Base-by-base conservation (phyloP, 108 stramenopile genomes). In the Fragilariopsis cylindrus region DNA sequence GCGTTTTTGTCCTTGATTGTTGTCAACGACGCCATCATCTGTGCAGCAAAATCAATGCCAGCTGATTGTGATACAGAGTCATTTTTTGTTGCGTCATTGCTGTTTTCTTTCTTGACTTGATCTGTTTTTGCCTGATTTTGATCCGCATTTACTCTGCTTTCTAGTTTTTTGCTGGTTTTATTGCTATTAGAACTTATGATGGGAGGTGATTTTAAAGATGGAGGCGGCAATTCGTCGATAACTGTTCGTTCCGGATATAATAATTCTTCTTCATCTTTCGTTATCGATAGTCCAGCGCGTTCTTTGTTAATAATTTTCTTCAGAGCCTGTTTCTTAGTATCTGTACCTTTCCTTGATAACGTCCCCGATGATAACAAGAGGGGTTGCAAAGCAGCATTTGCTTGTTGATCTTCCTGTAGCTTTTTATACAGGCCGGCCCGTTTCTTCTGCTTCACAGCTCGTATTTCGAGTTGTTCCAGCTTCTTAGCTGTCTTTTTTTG, bases 401-500 rank as follows among this genome's bases (percentile, higher is more conserved):
- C 55, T 55, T 57, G 7, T 69, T 72, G 73, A 66, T 75, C 72
- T 47, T 78, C 62, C 48, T 72, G 48, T 70, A 96, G 65, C 54
- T 82, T 84, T 48, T 69, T 79, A 69, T 93, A 96, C 65, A 96
- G 69, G 46, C 82, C 81, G 21, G 65, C 69, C 39, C 95, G 76
- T 48, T 74, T 54, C 48, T 90, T 80, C 79, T 96, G 93, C 81
- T 88, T 84, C 44, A 67, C 76, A 41, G 71, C 79, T 72, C 92
- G 76, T 8, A 81, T 60, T 57, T 85, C 84, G 76, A 92, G 64
- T 81, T 92, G 91, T 56, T 83, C 77, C 40, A 92, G 69, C 71
- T 96, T 96, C 13, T 88, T 78, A 12, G 73, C 67, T 18, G 85
- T 82, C 67, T 91, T 87, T 70, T 92, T 93, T 57, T 90, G 87